These are phyloP conservation scores for Irineochytrium annulatum DNA, from an alignment of 192 early-diverging fungal species.

Conservation along the genomic window DNA sequence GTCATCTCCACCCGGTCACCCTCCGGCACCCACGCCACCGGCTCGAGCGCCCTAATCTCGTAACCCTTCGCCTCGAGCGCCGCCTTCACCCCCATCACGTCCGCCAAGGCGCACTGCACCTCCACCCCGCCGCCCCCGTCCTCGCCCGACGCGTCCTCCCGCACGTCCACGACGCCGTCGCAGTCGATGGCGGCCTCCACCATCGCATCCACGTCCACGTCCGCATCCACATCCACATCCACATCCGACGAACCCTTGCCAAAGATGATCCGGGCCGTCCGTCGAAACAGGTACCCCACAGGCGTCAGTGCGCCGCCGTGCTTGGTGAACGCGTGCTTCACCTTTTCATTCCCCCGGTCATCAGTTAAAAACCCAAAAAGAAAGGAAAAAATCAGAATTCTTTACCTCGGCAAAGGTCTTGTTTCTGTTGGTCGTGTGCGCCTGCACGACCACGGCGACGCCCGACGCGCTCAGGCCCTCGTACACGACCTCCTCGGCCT, in stretches of 20 bases:
- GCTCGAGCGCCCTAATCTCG: constrained; percentile 54
- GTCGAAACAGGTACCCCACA: constrained; percentile 67
- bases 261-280: constrained; percentile 59
- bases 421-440: constrained; percentile 55
- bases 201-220: constrained; percentile 56
- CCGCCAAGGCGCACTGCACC: constrained; percentile 49
- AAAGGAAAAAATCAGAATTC: background rate
- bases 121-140: no score
- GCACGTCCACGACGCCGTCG: constrained; percentile 7
- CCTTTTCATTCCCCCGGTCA: constrained; percentile 57
- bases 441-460: constrained; percentile 61
- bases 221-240: constrained; percentile 56
- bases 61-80: constrained; percentile 42
- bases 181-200: constrained; percentile 46
- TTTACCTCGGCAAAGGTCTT: constrained; percentile 9
- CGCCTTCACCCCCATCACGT: constrained; percentile 46
- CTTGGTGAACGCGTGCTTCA: constrained; percentile 57
- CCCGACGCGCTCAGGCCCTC: constrained; percentile 61
- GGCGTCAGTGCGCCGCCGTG: constrained; percentile 53
- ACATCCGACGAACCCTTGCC: constrained; percentile 27
- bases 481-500: constrained; percentile 50
- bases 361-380: constrained; percentile 21
- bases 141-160: constrained; percentile 37
- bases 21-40: constrained; percentile 49
- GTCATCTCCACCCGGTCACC: constrained; percentile 35